Percentiles rank a stretch among this genome's conserved stretches.
phyloP scores from a whole-genome alignment of 1,284 basidiomycete species.

The Sutorius eximius region DNA sequence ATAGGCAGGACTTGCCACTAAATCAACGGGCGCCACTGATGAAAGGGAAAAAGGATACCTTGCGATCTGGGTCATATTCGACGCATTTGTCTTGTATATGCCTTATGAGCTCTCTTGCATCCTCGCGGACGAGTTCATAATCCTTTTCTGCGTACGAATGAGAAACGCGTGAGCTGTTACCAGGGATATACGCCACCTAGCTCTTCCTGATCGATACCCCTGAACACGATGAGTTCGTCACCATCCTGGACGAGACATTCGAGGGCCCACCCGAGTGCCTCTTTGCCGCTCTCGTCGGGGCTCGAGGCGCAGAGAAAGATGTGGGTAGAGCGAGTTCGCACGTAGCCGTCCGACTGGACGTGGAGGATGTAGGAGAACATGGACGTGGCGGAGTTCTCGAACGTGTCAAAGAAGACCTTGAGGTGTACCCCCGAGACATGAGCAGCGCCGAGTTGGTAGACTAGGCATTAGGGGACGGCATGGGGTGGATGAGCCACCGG shows the following conservation, averaged over 20 bases:
- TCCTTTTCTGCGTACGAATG: slow-evolving; percentile 55
- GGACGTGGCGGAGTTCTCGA: slow-evolving; percentile 69
- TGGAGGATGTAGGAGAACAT: slow-evolving; percentile 76
- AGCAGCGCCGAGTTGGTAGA: slow-evolving; percentile 24
- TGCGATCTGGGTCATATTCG: slow-evolving; percentile 77
- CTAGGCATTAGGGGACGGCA: slow-evolving; percentile 21
- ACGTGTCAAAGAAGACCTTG: slow-evolving; percentile 89
- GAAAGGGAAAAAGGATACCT: slow-evolving; percentile 41
- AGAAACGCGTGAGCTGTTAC: background rate
- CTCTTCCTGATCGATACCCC: slow-evolving; percentile 87
- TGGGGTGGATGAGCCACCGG: slow-evolving; percentile 12
- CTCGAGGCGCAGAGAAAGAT: slow-evolving; percentile 92
- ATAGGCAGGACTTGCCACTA: slow-evolving; percentile 59
- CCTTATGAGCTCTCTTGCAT: slow-evolving; percentile 84
- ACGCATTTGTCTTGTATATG: slow-evolving; percentile 80
- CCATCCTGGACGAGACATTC: slow-evolving; percentile 88
- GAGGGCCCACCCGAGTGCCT: slow-evolving; percentile 89
- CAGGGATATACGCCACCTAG: slow-evolving; percentile 50
- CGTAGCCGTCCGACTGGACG: slow-evolving; percentile 84
- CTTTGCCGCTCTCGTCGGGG: slow-evolving; percentile 81
- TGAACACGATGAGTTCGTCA: slow-evolving; percentile 90
- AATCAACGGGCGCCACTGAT: slow-evolving; percentile 21
- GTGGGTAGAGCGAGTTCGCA: slow-evolving; percentile 76
- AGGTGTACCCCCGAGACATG: slow-evolving; percentile 60
- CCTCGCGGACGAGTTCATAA: slow-evolving; percentile 83